Percentiles rank a stretch among this genome's conserved stretches.
Evolutionary conservation across 1,139 yeast genomes (phyloP).

Genomic region (Kurtzmaniella quercitrusa): DNA sequence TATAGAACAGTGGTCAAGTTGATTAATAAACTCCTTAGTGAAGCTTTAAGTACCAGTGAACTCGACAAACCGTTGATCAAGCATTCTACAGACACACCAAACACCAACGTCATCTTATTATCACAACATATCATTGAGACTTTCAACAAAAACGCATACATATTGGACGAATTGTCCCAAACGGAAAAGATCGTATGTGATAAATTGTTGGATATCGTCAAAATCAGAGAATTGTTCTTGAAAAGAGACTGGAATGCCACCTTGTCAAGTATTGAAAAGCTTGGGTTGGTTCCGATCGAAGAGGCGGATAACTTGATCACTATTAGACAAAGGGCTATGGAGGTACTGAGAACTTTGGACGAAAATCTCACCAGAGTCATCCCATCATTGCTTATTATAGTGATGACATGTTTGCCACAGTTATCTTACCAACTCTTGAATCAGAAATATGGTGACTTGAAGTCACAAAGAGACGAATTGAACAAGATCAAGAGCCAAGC

Average conservation of each 20-base stretch:
- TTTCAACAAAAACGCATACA: constrained; percentile 49
- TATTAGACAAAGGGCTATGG: constrained; percentile 39
- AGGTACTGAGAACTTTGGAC: constrained; percentile 49
- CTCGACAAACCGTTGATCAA: constrained; percentile 55
- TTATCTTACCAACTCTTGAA: constrained; percentile 47
- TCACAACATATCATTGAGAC: constrained; percentile 54
- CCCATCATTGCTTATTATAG: constrained; percentile 74
- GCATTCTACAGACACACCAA: constrained; percentile 27
- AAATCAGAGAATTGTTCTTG: constrained; percentile 60
- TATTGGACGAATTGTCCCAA: constrained; percentile 39
- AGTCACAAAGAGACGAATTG: constrained; percentile 52
- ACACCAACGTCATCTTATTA: constrained; percentile 49
- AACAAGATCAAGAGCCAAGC: constrained; percentile 60
- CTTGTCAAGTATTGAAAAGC: constrained; percentile 49
- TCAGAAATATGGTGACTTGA: constrained; percentile 44
- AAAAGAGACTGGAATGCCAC: constrained; percentile 60
- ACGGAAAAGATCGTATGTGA: constrained; percentile 60
- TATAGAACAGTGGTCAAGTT: constrained; percentile 78
- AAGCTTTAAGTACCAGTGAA: constrained; percentile 69
- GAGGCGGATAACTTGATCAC: constrained; percentile 33
- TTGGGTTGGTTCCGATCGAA: constrained; percentile 64
- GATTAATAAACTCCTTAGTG: constrained; percentile 76
- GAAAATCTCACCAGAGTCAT: constrained; percentile 74
- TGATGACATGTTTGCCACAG: constrained; percentile 74
- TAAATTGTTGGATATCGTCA: constrained; percentile 60